Percentiles rank a stretch among this genome's conserved stretches.
These are phyloP conservation scores for Veloporphyrellus conicus DNA, from an alignment of 1,284 basidiomycete species.

Conservation along the genomic window DNA sequence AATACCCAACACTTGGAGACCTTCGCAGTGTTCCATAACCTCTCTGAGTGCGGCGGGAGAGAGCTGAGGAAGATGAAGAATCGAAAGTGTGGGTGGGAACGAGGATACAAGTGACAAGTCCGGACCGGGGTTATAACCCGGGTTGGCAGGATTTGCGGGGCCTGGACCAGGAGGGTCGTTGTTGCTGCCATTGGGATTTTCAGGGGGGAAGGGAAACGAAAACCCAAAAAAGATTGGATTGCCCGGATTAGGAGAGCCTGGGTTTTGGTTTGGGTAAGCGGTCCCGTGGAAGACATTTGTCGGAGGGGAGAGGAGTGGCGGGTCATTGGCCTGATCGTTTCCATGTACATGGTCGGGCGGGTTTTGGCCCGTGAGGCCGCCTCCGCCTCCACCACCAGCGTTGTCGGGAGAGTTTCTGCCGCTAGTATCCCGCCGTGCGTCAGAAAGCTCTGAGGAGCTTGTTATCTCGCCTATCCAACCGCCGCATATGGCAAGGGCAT, in stretches of 20 bases:
- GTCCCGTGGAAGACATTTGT: slow-evolving; percentile 1
- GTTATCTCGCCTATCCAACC: slow-evolving; percentile 30
- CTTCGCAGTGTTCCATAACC: slow-evolving; percentile 20
- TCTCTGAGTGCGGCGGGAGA: slow-evolving; percentile 23
- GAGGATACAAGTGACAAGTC: slow-evolving; percentile 9
- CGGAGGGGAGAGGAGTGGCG: slow-evolving; percentile 18
- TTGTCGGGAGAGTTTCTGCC: background rate
- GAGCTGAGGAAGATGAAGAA: slow-evolving; percentile 24
- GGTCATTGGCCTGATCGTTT: slow-evolving; percentile 9
- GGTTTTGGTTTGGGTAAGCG: slow-evolving; percentile 4
- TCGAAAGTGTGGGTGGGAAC: slow-evolving; percentile 17
- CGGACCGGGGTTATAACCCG: background rate
- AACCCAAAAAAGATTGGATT: slow-evolving; percentile 10
- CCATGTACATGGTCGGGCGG: background rate
- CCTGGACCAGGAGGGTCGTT: background rate
- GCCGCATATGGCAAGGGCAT: slow-evolving; percentile 26
- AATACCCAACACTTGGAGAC: slow-evolving; percentile 16
- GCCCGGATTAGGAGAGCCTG: background rate
- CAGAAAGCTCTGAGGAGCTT: slow-evolving; percentile 5
- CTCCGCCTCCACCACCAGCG: background rate
- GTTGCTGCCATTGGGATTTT: slow-evolving; percentile 1
- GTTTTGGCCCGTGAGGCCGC: slow-evolving; percentile 2
- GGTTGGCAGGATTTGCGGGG: slow-evolving; percentile 2
- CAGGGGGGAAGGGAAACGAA: slow-evolving; percentile 12
- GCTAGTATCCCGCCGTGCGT: background rate